Base-by-base conservation (phyloP, 1,284 basidiomycete genomes). In the Leccinum griseonigrum region DNA sequence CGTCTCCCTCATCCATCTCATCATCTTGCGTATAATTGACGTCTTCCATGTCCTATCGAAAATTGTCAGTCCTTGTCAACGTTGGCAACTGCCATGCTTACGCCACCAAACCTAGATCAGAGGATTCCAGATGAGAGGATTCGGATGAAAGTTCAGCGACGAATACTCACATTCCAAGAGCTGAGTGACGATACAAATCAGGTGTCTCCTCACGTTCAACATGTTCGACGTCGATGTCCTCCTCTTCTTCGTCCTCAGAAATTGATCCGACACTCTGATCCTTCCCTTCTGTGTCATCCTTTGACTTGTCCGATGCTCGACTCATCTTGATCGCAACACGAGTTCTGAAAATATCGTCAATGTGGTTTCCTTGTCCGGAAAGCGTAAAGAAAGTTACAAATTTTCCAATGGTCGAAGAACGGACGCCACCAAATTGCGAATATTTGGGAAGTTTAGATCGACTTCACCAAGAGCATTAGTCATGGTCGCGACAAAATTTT, bases 321-420 rank as follows among this genome's bases (percentile, higher is more conserved):
- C 94, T 97, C 92, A 98, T 97, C 77, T 97, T 98, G 77, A 97
- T 98, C 11, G 97, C 95, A 60, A 97, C 84, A 74, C 97, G 97
- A 18, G 97, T 94, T 52, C 94, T 95, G 63, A 51, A 60, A 11
- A 50, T 18, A 31, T 29, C 16, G 2, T 75, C 28, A 67, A 52
- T 16, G 18, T 46, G 3, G 51, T 28, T 22, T 36, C n/a, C 5
- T 26, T 29, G 11, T 38, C 1, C 3, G 34, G 31, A 57, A 28
- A 46, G 29, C 1, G 1, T 22, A 5, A 50, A 60, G 7, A 62
- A 11, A 82, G 91, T 76, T 74, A 94, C 88, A 99, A 77, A 67
- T 91, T 88, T 71, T 99, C 96, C 56, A 99, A 78, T 6, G 97
- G 96, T 36, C 91, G 85, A 38, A 99, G 80, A 62, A 99, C 87